Base-by-base conservation (phyloP, 345 rosid species). In the Populus deltoides region DNA sequence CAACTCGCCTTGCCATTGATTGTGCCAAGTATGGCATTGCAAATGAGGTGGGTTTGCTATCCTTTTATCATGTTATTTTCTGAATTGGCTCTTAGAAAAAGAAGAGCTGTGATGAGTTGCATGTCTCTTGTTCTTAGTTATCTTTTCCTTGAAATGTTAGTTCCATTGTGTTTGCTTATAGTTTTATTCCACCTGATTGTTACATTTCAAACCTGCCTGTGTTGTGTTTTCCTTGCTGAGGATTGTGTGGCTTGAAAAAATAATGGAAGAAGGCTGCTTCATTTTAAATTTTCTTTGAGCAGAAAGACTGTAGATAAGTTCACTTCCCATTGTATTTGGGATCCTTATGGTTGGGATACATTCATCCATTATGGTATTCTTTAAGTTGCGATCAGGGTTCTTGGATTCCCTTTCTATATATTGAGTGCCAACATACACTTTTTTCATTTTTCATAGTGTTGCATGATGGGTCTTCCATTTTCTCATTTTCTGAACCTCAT, bases 1-100 rank as follows among this genome's bases (percentile, higher is more conserved):
- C 98, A 47, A 92, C 98, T 53, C 97, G 99, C 73, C 94, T 85
- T 82, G 99, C 98, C 68, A 89, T 96, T 78, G 94, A 91, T 74
- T 96, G 99, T 89, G 97, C 98, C 78, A 93, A 93, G 87, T 89
- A 88, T 78, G 98, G 97, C 78, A 92, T 92, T 88, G 92, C 95
- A 75, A 91, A 86, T 86, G 98, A 93, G 97, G 99, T 96, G 77
- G 47, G 88, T 74, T 76, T 67, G 29, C 17, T 61, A 43, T 15
- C 35, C 33, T 70, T 72, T 20, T 49, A 61, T 15, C 20, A 8
- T 65, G 47, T 3, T 35, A 11, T 51, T 63, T 38, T 65, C 62
- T 62, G 16, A 20, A 62, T 22, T 73, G 25, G 70, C 16, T 68
- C 51, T 6, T 13, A 17, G 11, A 36, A 3, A 31, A 17, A n/a